phyloP scores from a whole-genome alignment of 495 filamentous ascomycete genomes.

The Penicillium silybi region DNA sequence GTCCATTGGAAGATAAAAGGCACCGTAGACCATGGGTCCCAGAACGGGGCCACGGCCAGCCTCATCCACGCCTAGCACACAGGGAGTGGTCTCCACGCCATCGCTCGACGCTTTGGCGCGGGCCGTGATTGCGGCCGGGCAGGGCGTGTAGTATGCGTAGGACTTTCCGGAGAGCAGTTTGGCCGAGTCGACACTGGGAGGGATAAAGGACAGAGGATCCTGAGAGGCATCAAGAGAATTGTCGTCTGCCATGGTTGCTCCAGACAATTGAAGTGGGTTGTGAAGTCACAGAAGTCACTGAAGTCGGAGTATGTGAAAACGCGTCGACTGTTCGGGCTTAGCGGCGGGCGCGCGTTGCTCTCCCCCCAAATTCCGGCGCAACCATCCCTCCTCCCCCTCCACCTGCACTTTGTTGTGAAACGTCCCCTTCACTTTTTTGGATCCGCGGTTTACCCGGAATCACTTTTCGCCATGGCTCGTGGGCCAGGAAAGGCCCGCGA shows the following conservation, averaged over 20 bases:
- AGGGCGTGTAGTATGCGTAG: slow-evolving; percentile 79
- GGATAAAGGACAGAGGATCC: slow-evolving; percentile 54
- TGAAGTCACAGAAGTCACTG: not conserved
- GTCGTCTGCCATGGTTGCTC: not conserved
- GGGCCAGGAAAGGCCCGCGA: slow-evolving; percentile 50
- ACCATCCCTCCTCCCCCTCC: slow-evolving; percentile 25
- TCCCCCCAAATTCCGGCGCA: slow-evolving; percentile 26
- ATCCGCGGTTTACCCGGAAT: not conserved
- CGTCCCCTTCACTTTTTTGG: not conserved
- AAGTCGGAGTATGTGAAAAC: slow-evolving; percentile 21
- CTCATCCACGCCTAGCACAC: slow-evolving; percentile 88
- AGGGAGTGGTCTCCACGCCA: slow-evolving; percentile 37
- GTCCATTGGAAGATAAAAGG: slow-evolving; percentile 73
- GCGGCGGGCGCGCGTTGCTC: slow-evolving; percentile 31
- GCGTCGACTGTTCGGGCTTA: slow-evolving; percentile 43
- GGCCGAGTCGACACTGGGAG: slow-evolving; percentile 66
- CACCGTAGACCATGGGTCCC: slow-evolving; percentile 95
- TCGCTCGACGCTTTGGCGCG: slow-evolving; percentile 25
- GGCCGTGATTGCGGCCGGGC: slow-evolving; percentile 50
- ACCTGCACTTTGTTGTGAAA: slow-evolving; percentile 3
- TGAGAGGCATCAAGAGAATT: slow-evolving; percentile 1
- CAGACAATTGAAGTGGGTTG: not conserved
- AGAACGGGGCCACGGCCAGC: slow-evolving; percentile 92
- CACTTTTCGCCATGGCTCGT: slow-evolving; percentile 35
- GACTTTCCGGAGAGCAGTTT: slow-evolving; percentile 66